Conservation (phyloP, 1,284 basidiomycete species). For the Melampsora americana region DNA sequence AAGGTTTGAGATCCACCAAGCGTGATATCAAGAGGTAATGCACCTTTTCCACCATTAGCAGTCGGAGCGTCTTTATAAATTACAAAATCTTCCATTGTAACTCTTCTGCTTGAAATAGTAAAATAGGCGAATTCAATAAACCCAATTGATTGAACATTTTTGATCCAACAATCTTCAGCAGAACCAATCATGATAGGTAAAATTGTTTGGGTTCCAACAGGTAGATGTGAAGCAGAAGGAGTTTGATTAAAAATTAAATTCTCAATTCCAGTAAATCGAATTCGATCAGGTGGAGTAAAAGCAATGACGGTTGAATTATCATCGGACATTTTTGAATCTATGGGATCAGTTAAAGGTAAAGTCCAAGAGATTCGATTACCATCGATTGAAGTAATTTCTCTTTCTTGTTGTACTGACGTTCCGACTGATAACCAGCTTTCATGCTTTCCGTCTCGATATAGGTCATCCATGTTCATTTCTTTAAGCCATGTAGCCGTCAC, state of each 20-base stretch:
- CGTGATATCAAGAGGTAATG: constrained; percentile 40
- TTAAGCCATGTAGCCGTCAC: constrained; percentile 39
- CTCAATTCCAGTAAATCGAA: constrained; percentile 24
- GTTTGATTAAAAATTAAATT: constrained; percentile 29
- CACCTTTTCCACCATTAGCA: constrained; percentile 39
- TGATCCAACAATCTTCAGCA: constrained; percentile 40
- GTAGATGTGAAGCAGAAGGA: constrained; percentile 15
- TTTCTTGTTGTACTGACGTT: constrained; percentile 34
- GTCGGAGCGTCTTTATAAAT: constrained; percentile 25
- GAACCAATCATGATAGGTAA: constrained; percentile 34
- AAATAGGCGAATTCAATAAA: constrained; percentile 41
- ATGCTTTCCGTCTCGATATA: constrained; percentile 18
- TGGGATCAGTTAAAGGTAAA: constrained; percentile 34
- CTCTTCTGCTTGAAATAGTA: constrained; percentile 20
- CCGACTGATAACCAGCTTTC: constrained; percentile 25
- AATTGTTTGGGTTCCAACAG: constrained; percentile 31
- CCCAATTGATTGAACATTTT: constrained; percentile 18
- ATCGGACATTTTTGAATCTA: constrained; percentile 20
- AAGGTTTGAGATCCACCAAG: constrained; percentile 37
- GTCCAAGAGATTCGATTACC: constrained; percentile 27
- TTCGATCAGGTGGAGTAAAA: constrained; percentile 23
- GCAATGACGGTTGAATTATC: constrained; percentile 18
- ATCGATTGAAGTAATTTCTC: constrained; percentile 27
- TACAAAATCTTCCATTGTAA: constrained; percentile 35
- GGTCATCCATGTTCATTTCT: constrained; percentile 23